These are phyloP conservation scores for Plasmopara halstedii DNA, from an alignment of 352 stramenopile species.

Conservation along the genomic window DNA sequence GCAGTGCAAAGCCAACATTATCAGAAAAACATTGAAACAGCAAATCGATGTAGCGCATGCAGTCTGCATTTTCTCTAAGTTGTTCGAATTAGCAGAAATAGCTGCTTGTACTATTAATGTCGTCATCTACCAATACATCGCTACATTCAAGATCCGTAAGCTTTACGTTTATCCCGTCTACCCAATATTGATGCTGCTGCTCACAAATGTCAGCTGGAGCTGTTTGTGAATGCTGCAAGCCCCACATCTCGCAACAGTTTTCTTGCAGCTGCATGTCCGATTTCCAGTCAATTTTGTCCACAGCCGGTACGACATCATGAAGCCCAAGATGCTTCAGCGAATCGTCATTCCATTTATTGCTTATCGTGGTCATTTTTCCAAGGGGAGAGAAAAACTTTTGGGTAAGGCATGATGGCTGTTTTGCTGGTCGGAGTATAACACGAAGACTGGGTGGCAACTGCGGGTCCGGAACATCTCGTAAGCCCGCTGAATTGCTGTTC, in stretches of 20 bases:
- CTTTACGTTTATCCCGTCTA: neutral
- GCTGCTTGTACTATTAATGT: neutral
- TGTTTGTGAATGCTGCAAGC: neutral
- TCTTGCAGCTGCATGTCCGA: neutral
- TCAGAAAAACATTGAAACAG: too few species aligned
- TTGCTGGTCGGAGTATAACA: neutral
- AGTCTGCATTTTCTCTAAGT: too few species aligned
- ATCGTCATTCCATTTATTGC: neutral
- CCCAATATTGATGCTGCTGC: neutral
- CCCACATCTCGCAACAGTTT: neutral
- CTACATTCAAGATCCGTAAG: neutral
- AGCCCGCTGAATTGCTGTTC: neutral
- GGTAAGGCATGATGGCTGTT: conserved; percentile 2
- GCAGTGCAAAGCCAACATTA: too few species aligned
- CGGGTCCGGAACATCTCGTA: neutral
- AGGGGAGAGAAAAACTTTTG: conserved; percentile 32
- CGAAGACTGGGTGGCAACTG: neutral
- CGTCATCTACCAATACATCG: neutral
- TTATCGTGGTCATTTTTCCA: neutral
- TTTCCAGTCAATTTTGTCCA: conserved; percentile 2
- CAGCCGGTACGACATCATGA: neutral
- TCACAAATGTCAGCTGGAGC: neutral
- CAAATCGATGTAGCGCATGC: neutral
- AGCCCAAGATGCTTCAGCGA: conserved; percentile 1
- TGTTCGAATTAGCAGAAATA: neutral